These are phyloP conservation scores for Lignosus rhinocerotis DNA, from an alignment of 1,284 basidiomycete genomes.

Conservation along the genomic window DNA sequence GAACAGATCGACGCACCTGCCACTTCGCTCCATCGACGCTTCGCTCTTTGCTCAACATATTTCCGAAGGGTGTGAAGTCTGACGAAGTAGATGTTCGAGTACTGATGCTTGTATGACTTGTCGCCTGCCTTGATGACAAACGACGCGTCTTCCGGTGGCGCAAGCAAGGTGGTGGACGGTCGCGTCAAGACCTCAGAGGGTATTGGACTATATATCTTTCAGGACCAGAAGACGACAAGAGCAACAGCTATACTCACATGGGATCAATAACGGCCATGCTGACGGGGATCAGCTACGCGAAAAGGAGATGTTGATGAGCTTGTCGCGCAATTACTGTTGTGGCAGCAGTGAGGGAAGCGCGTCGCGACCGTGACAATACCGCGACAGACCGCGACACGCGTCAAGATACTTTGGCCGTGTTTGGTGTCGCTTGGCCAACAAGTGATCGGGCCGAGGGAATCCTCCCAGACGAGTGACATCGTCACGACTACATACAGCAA, in stretches of 20 bases:
- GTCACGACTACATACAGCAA: too few relatives aligned
- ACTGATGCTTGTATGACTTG: conserved; percentile 84
- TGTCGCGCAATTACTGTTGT: not conserved
- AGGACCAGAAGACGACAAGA: not conserved
- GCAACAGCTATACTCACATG: not conserved
- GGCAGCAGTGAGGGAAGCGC: not conserved
- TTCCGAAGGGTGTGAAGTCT: conserved; percentile 67
- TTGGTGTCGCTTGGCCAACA: not conserved
- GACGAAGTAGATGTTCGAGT: conserved; percentile 91
- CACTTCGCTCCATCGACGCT: conserved; percentile 64
- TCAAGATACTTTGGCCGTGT: conserved; percentile 4
- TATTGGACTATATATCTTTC: conserved; percentile 14
- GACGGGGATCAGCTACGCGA: not conserved
- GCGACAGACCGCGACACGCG: conserved; percentile 17
- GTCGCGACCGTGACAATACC: conserved; percentile 13
- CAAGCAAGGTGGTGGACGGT: conserved; percentile 24
- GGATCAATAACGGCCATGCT: conserved; percentile 9
- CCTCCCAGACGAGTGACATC: too few relatives aligned
- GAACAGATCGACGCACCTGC: conserved; percentile 46
- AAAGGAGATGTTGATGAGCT: not conserved
- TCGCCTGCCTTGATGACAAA: conserved; percentile 56
- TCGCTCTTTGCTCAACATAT: conserved; percentile 66
- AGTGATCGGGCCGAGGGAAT: not conserved
- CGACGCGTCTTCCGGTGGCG: conserved; percentile 41
- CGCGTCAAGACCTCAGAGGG: conserved; percentile 28